A percentile compares a stretch with the other conserved stretches of the same genome.
These are phyloP conservation scores for Aspergillus candidus DNA, from an alignment of 2,329 filamentous ascomycete species.

Conservation along the genomic window DNA sequence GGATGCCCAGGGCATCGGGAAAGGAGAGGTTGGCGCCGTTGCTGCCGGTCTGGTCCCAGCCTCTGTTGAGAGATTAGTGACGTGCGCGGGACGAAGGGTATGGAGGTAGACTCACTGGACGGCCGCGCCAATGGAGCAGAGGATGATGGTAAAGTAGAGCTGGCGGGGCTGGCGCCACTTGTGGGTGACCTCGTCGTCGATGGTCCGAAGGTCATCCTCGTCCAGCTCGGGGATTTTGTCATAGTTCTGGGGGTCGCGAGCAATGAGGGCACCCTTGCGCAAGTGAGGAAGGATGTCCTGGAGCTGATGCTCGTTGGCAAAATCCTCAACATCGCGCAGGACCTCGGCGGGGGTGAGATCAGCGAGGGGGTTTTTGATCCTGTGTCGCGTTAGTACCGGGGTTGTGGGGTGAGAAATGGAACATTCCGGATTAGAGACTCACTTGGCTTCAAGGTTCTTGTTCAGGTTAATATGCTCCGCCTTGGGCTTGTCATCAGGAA, in stretches of 20 bases:
- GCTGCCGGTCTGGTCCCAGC: constrained; percentile 31
- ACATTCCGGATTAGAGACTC: constrained; percentile 2
- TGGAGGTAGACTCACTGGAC: constrained; percentile 39
- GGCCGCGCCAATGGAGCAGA: constrained; percentile 48
- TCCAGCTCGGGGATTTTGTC: constrained; percentile 40
- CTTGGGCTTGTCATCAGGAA: constrained; percentile 17
- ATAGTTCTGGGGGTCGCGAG: constrained; percentile 44
- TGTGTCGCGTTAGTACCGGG: constrained; percentile 13
- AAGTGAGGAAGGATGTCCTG: constrained; percentile 37
- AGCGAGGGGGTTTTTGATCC: constrained; percentile 44
- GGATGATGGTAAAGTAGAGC: constrained; percentile 47
- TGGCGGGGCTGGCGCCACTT: constrained; percentile 46
- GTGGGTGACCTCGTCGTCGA: constrained; percentile 43
- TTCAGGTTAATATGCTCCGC: constrained; percentile 22
- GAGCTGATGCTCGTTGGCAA: constrained; percentile 38
- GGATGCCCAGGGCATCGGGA: constrained; percentile 42
- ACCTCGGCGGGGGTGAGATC: constrained; percentile 34
- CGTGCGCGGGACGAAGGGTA: background rate
- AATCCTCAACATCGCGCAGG: constrained; percentile 38
- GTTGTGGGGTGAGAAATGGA: background rate
- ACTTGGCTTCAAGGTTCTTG: constrained; percentile 26
- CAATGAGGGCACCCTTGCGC: constrained; percentile 45
- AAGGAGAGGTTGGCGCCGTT: constrained; percentile 47
- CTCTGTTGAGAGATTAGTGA: constrained; percentile 11
- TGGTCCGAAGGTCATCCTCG: constrained; percentile 36